Conservation (phyloP, 257 asterid genomes). For the Verbascum thapsus region DNA sequence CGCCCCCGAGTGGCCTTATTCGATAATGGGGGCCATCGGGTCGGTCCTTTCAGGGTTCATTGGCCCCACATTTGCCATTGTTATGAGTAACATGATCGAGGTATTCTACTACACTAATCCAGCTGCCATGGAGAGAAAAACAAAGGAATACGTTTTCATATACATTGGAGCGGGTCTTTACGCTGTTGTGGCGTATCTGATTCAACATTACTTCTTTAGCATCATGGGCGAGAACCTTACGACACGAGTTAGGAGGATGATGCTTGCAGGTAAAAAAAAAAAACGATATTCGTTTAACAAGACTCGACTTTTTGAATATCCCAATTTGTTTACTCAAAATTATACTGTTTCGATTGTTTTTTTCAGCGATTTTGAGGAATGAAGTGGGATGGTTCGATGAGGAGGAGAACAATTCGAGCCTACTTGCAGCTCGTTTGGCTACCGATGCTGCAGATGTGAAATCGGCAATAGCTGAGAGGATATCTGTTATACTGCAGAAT, state of each 20-base stretch:
- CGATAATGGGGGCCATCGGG: constrained; percentile 93
- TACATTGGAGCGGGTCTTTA: constrained; percentile 91
- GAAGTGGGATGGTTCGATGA: constrained; percentile 99
- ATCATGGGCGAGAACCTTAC: constrained; percentile 98
- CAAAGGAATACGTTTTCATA: constrained; percentile 85
- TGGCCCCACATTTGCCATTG: constrained; percentile 91
- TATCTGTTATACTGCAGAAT: constrained; percentile 90
- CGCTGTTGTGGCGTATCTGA: constrained; percentile 86
- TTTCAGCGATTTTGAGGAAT: constrained; percentile 83
- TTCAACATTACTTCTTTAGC: constrained; percentile 96
- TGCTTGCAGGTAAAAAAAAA: constrained; percentile 91
- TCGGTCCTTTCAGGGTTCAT: constrained; percentile 90
- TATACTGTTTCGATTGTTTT: neutral
- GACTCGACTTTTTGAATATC: neutral
- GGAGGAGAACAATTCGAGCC: constrained; percentile 95
- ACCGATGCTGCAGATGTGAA: constrained; percentile 96
- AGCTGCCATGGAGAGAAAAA: constrained; percentile 76
- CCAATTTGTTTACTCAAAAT: neutral
- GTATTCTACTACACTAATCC: constrained; percentile 82
- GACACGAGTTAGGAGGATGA: constrained; percentile 94
- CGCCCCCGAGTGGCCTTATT: constrained; percentile 99
- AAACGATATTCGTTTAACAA: too few relatives aligned
- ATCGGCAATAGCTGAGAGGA: constrained; percentile 97
- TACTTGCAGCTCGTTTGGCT: constrained; percentile 87
- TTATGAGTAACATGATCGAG: constrained; percentile 96